Evolutionary conservation across 2,329 filamentous ascomycete genomes (phyloP).

Genomic region (Arthrobotrys sinensis): DNA sequence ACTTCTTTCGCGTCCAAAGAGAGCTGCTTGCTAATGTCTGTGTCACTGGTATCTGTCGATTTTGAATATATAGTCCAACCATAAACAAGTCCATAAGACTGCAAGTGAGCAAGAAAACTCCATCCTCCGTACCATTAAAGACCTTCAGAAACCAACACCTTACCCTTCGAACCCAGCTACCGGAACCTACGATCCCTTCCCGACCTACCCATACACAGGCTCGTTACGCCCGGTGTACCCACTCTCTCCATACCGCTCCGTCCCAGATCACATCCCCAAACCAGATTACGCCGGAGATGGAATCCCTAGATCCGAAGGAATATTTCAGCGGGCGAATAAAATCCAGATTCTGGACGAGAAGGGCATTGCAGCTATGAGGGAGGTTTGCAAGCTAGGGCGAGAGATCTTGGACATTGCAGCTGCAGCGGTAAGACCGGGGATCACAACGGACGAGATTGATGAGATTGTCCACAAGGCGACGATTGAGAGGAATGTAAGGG

Average conservation of each 20-base stretch:
- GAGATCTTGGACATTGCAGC: constrained; percentile 95
- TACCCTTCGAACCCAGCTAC: constrained; percentile 79
- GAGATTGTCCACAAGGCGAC: constrained; percentile 95
- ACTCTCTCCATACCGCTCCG: constrained; percentile 78
- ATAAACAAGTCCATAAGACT: constrained; percentile 88
- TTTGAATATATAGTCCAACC: constrained; percentile 75
- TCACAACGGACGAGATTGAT: constrained; percentile 96
- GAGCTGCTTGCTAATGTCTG: constrained; percentile 9
- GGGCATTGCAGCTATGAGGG: constrained; percentile 79
- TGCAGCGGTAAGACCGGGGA: constrained; percentile 85
- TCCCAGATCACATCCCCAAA: constrained; percentile 84
- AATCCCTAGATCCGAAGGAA: constrained; percentile 77
- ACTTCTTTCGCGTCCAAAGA: background rate
- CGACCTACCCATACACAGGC: constrained; percentile 86
- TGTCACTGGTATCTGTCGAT: constrained; percentile 1
- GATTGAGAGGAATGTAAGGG: constrained; percentile 86
- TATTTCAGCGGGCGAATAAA: constrained; percentile 66
- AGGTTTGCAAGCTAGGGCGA: constrained; percentile 86
- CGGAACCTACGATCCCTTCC: constrained; percentile 92
- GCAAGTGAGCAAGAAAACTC: constrained; percentile 78
- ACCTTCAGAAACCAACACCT: constrained; percentile 81
- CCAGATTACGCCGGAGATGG: constrained; percentile 93
- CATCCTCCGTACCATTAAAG: constrained; percentile 82
- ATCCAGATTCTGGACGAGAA: constrained; percentile 63
- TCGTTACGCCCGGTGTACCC: constrained; percentile 88